Evolutionary conservation across 495 filamentous ascomycete genomes (phyloP), one percentile per base, ranked within the genome.

Genomic region (Aspergillus taichungensis): DNA sequence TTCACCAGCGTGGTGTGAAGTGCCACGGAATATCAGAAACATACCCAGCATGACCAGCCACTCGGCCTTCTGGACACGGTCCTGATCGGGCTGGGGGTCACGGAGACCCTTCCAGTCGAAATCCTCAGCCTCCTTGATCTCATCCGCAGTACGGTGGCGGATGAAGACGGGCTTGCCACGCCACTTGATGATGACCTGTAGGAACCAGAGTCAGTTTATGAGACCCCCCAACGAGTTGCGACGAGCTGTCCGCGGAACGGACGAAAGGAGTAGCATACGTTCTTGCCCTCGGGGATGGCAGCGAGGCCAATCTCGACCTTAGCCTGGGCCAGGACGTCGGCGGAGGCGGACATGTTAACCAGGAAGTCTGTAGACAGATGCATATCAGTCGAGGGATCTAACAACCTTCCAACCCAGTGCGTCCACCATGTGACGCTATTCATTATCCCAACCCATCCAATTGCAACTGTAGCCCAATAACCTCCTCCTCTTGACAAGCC

Each of bases 161-260:
- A 99, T 89, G 79, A 99, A 97, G 67, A 99, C 87, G 66, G 94
- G 94, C 83, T 99, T 99, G 63, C 94, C 94, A 73, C 94, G 84
- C 94, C 94, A 99, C 78, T 99, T 99, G 78, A 99, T 91, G 69
- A 97, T 94, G 66, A 97, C 85, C 87, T 94, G 55, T 61, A 36
- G 37, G 13, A 18, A 35, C 48, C 29, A 34, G 7, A 30, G 46
- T 57, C 32, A 57, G 55, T 43, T 46, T 37, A 24, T 24, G 1
- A 4, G 18, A 24, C 18, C 18, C 18, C 18, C 4, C 2, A 24
- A 12, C 32, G 32, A 34, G 2, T 40, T 40, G 37, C 37, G 14
- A 40, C 37, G 6, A 37, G n/a, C 12, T 37, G 40, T 13, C 10
- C 32, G 13, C 13, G 29, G 33, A n/a, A 42, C 13, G 27, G 38